These are phyloP conservation scores for Neofusicoccum umdonicola DNA, from an alignment of 2,329 filamentous ascomycete species.

Conservation along the genomic window DNA sequence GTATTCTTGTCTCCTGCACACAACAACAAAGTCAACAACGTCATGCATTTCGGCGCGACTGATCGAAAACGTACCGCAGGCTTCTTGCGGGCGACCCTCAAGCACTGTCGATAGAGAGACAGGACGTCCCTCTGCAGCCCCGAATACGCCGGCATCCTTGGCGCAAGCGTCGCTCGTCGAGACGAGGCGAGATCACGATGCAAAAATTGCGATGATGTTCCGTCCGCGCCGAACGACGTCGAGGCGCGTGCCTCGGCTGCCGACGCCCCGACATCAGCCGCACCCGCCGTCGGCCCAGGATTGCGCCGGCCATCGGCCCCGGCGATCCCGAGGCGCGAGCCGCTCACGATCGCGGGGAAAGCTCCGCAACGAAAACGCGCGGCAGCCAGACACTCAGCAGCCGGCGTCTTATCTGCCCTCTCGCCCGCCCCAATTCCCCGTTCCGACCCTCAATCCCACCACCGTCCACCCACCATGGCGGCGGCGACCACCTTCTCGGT, in stretches of 20 bases:
- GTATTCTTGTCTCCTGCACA: constrained; percentile 53
- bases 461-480: background rate
- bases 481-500: background rate
- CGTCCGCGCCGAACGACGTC: too few relatives aligned
- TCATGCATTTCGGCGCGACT: constrained; percentile 28
- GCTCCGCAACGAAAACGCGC: background rate
- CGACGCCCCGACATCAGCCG: background rate
- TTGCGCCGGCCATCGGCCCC: background rate
- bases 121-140: constrained; percentile 90
- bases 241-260: background rate
- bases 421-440: background rate
- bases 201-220: background rate
- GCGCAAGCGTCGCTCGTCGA: background rate
- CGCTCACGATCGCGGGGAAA: background rate
- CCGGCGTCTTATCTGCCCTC: too few relatives aligned
- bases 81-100: constrained; percentile 79
- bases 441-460: background rate
- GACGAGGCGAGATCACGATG: background rate
- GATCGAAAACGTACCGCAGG: constrained; percentile 59
- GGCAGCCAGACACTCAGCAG: too few relatives aligned
- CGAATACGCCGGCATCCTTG: constrained; percentile 59
- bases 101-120: constrained; percentile 78
- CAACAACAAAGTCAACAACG: constrained; percentile 15
- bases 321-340: background rate
- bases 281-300: background rate